Evolutionary conservation across 2,329 filamentous ascomycete genomes (phyloP).

Genomic region (Colletotrichum shisoi): DNA sequence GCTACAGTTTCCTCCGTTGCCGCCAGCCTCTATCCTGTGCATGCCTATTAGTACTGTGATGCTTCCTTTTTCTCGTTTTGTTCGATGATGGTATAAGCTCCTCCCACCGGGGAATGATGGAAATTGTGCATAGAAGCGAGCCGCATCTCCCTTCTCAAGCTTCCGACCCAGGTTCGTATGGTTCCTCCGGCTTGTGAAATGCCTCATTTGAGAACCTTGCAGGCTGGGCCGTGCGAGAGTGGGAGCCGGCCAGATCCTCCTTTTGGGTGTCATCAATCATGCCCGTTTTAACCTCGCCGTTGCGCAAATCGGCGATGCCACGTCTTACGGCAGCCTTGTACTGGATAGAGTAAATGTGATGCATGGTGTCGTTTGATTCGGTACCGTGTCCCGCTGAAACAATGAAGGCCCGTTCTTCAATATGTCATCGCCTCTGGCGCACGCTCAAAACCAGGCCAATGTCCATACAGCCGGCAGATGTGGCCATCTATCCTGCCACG

Average conservation of each 20-base stretch:
- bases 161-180: background rate
- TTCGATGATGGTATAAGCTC: background rate
- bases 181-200: background rate
- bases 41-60: background rate
- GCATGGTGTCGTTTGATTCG: background rate
- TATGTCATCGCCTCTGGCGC: background rate
- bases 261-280: background rate
- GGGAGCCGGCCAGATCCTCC: background rate
- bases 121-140: background rate
- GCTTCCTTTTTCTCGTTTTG: background rate
- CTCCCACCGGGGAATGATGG: background rate
- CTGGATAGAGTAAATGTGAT: background rate
- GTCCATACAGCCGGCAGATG: slow-evolving; percentile 93
- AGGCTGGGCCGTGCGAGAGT: background rate
- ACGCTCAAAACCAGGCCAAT: slow-evolving; percentile 81
- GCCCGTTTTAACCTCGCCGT: too few relatives aligned
- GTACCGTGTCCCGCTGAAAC: too few relatives aligned
- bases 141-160: background rate
- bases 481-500: slow-evolving; percentile 96
- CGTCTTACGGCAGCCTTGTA: background rate
- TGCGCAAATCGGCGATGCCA: too few relatives aligned
- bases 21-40: too few relatives aligned
- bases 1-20: background rate
- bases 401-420: too few relatives aligned
- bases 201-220: background rate